phyloP scores from a whole-genome alignment of 2,329 filamentous ascomycete species.

The Fusarium zealandicum region DNA sequence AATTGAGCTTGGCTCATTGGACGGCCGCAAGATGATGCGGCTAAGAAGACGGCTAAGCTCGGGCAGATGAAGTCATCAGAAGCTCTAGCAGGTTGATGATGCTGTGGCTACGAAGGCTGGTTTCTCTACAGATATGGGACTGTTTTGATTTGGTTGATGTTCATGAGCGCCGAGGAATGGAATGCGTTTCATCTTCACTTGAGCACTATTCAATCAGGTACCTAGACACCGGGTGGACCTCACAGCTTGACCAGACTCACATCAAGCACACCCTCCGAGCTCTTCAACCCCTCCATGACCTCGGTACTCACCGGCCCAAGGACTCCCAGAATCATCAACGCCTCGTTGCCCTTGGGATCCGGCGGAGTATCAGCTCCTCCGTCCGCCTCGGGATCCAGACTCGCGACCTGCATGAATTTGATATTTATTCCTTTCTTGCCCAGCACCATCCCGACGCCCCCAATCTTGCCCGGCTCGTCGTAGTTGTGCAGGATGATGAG shows the following conservation, averaged over 20 bases:
- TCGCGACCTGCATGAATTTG: conserved; percentile 77
- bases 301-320: conserved; percentile 68
- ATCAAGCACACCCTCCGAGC: conserved; percentile 61
- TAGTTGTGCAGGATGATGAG: conserved; percentile 83
- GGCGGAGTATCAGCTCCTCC: conserved; percentile 33
- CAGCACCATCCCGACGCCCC: conserved; percentile 74
- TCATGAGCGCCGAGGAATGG: neutral
- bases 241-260: conserved; percentile 60
- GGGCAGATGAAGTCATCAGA: conserved; percentile 28
- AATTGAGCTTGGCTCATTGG: conserved; percentile 1
- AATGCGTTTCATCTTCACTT: neutral
- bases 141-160: neutral
- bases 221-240: too few species aligned
- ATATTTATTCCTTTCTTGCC: conserved; percentile 79
- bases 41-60: neutral
- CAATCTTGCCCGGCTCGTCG: conserved; percentile 83
- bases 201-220: too few species aligned
- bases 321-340: conserved; percentile 82
- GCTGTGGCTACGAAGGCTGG: neutral
- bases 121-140: neutral
- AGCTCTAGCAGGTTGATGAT: conserved; percentile 1
- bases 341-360: conserved; percentile 63
- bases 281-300: conserved; percentile 57
- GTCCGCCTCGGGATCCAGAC: conserved; percentile 49
- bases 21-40: neutral